Evolutionary conservation across 345 rosid genomes (phyloP).

Genomic region (Turnera subulata): DNA sequence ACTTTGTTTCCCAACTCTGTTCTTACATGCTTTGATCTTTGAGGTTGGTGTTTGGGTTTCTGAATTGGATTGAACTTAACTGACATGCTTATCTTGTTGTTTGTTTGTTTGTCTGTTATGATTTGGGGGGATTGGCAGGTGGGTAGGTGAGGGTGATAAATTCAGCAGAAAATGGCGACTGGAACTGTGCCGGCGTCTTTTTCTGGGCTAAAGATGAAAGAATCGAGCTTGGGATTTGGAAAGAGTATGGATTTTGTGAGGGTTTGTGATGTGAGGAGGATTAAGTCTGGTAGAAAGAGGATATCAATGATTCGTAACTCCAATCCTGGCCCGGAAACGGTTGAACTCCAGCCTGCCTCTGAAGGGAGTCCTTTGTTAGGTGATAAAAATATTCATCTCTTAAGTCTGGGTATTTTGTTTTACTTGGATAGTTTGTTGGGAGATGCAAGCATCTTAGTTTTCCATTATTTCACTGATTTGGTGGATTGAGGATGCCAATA

Average conservation of each 20-base stretch:
- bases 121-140: slow-evolving; percentile 11
- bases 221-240: slow-evolving; percentile 52
- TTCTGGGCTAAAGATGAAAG: slow-evolving; percentile 55
- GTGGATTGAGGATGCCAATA: neutral
- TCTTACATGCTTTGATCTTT: too few species aligned
- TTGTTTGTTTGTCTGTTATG: neutral
- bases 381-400: slow-evolving; percentile 15
- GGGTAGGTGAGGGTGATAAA: slow-evolving; percentile 6
- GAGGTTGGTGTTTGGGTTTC: too few species aligned
- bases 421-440: too few species aligned
- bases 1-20: too few species aligned
- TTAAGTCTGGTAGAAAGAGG: slow-evolving; percentile 43
- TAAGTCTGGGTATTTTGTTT: too few species aligned
- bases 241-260: slow-evolving; percentile 61
- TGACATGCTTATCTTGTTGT: neutral
- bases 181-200: slow-evolving; percentile 69
- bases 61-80: too few species aligned
- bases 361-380: slow-evolving; percentile 89
- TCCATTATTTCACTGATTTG: neutral
- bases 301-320: slow-evolving; percentile 57
- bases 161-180: slow-evolving; percentile 52
- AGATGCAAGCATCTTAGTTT: neutral
- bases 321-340: slow-evolving; percentile 53
- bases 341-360: slow-evolving; percentile 77
- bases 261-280: slow-evolving; percentile 52